Evolutionary conservation across 176 grass and related monocot genomes (phyloP), one percentile per base, ranked within the genome.

Genomic region (Bolboschoenus planiculmis): DNA sequence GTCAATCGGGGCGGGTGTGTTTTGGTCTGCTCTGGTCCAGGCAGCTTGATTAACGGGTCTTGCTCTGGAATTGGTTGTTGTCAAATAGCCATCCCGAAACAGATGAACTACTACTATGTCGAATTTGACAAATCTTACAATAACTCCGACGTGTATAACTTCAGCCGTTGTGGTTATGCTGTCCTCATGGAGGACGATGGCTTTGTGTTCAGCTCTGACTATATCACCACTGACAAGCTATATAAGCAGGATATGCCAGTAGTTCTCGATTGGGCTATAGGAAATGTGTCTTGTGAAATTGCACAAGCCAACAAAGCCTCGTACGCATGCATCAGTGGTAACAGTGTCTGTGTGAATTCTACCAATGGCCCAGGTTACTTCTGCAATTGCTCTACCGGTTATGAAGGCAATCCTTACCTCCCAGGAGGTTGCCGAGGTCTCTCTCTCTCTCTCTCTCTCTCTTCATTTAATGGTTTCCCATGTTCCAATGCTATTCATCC

Each of bases 381-480:
- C 43, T 89, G 88, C 83, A 83, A 78, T 20, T 89, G 88, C 65
- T 78, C 14, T 0, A 0, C 61, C 26, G 87, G 87, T 3, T 89
- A 85, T 70, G 1, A 15, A 2, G 86, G 82, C 21, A 84, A 88
- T 36, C 86, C 86, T 46, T 84, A 80, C 36, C 72, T 84, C 24
- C 27, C 14, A 48, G 59, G 59, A 48, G 86, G 86, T 79, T 88
- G 74, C 72, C 3, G 70, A 37, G 86, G 81, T 84, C 0, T n/a
- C 3, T 51, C 16, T 24, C 16, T 48, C 70, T 27, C 36, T 76
- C 70, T 76, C 33, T n/a, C 23, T 40, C 37, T 40, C 37, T 5
- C 2, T 40, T 29, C 0, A 60, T 54, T 54, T 5, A 1, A 5
- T 40, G 37, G 47, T 50, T 50, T 50, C 47, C 47, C 11, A 50